A percentile compares a stretch with the other conserved stretches of the same genome.
Evolutionary conservation across 805 yeast species (phyloP).

Genomic region (Clavispora santaluciae): DNA sequence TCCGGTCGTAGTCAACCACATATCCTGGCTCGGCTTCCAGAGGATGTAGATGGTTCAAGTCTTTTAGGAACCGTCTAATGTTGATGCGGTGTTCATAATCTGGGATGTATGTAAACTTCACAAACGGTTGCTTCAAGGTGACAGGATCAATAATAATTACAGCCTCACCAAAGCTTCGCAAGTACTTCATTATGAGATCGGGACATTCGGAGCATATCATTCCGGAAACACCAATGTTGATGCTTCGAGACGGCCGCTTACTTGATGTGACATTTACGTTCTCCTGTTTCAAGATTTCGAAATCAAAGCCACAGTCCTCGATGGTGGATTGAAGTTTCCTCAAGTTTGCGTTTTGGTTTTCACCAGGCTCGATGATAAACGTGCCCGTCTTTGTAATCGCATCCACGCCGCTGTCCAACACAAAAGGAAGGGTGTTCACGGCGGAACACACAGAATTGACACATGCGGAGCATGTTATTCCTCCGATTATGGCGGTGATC

Average conservation of each 20-base stretch:
- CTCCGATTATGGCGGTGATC: slow-evolving; percentile 61
- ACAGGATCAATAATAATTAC: slow-evolving; percentile 53
- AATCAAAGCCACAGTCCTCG: slow-evolving; percentile 67
- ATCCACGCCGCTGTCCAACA: slow-evolving; percentile 50
- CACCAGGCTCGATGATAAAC: slow-evolving; percentile 48
- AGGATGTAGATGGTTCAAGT: slow-evolving; percentile 42
- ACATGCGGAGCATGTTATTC: slow-evolving; percentile 74
- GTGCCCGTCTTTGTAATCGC: slow-evolving; percentile 58
- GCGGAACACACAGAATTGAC: slow-evolving; percentile 50
- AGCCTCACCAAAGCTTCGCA: slow-evolving; percentile 52
- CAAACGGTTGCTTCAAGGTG: slow-evolving; percentile 50
- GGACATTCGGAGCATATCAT: slow-evolving; percentile 76
- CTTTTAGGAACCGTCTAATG: slow-evolving; percentile 50
- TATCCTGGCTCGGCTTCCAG: slow-evolving; percentile 16
- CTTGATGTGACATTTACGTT: slow-evolving; percentile 45
- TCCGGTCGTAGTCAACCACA: slow-evolving; percentile 10
- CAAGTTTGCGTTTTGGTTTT: slow-evolving; percentile 21
- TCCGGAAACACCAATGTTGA: slow-evolving; percentile 54
- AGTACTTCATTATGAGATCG: slow-evolving; percentile 42
- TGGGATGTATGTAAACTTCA: slow-evolving; percentile 65
- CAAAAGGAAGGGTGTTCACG: slow-evolving; percentile 45
- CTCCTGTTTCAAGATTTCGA: slow-evolving; percentile 40
- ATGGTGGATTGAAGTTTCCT: slow-evolving; percentile 43
- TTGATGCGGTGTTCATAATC: slow-evolving; percentile 41
- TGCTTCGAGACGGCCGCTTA: slow-evolving; percentile 48